phyloP scores from a whole-genome alignment of 2,329 filamentous ascomycete species.

The Alternaria brassicicola region DNA sequence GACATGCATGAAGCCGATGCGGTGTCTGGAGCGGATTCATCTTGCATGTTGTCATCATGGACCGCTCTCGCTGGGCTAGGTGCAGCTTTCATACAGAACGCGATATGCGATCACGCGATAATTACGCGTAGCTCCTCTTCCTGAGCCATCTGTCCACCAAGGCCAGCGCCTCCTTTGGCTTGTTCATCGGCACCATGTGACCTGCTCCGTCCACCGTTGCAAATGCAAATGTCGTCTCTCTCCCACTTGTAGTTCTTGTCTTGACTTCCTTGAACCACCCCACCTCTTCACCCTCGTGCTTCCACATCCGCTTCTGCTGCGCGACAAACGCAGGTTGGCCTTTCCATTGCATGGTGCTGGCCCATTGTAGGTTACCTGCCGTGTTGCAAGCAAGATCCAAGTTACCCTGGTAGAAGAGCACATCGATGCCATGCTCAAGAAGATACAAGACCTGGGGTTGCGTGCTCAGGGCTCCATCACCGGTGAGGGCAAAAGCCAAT shows the following conservation, averaged over 20 bases:
- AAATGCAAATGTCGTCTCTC: conserved; percentile 43
- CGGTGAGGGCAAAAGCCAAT: conserved; percentile 37
- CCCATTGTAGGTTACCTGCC: conserved; percentile 50
- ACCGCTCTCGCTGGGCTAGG: neutral
- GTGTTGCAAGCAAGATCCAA: conserved; percentile 52
- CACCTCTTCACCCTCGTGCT: conserved; percentile 29
- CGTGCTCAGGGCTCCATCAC: conserved; percentile 37
- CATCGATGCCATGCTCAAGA: conserved; percentile 46
- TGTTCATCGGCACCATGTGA: conserved; percentile 51
- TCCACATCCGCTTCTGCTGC: conserved; percentile 38
- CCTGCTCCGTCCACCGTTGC: conserved; percentile 50
- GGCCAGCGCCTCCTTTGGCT: conserved; percentile 39
- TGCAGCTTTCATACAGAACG: neutral
- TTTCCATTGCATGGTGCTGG: conserved; percentile 52
- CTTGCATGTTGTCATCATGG: conserved; percentile 5
- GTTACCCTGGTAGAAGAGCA: conserved; percentile 51
- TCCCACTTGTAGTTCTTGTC: conserved; percentile 33
- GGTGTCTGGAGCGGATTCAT: conserved; percentile 5
- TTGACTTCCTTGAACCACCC: conserved; percentile 48
- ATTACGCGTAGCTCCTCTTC: conserved; percentile 38
- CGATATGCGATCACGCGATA: conserved; percentile 2
- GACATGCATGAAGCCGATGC: conserved; percentile 13
- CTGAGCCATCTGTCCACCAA: conserved; percentile 40
- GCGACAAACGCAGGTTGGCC: conserved; percentile 53
- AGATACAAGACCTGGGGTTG: conserved; percentile 46